phyloP scores from a whole-genome alignment of 176 grass and related monocot genomes.

The Aegilops bicornis region DNA sequence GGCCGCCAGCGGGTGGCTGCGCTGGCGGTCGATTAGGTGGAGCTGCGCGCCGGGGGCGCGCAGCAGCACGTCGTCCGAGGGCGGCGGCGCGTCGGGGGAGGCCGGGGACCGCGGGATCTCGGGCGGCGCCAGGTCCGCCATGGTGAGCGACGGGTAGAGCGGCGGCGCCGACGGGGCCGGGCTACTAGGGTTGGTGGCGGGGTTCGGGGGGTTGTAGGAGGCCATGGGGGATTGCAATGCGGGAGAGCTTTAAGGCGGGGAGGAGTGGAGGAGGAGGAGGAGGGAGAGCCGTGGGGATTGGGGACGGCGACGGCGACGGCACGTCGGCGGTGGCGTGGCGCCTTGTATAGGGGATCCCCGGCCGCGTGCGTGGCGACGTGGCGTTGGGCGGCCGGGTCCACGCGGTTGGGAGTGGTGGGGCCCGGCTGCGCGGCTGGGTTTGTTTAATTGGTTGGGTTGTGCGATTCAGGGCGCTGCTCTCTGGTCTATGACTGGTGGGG shows the following conservation, averaged over 20 bases:
- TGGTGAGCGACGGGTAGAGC: constrained; percentile 60
- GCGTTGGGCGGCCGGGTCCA: constrained; percentile 1
- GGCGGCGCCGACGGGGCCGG: constrained; percentile 48
- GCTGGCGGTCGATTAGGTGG: constrained; percentile 69
- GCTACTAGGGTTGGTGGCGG: constrained; percentile 2
- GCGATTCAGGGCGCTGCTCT: neutral
- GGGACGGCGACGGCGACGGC: constrained; percentile 18
- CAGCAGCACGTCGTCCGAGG: constrained; percentile 49
- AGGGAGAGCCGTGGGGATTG: constrained; percentile 13
- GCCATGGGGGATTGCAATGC: constrained; percentile 26
- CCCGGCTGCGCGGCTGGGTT: neutral
- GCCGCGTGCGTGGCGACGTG: constrained; percentile 41
- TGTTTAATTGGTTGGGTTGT: neutral
- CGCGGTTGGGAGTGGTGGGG: constrained; percentile 18
- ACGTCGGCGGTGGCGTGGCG: constrained; percentile 32
- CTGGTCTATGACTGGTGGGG: neutral
- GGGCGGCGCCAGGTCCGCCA: constrained; percentile 52
- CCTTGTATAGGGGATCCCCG: constrained; percentile 21
- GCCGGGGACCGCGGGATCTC: constrained; percentile 32
- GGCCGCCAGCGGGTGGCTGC: constrained; percentile 66
- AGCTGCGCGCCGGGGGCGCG: constrained; percentile 50
- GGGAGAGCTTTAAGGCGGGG: neutral
- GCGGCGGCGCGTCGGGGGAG: neutral
- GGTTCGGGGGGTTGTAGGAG: neutral
- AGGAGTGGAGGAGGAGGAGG: neutral